A percentile compares a stretch with the other conserved stretches of the same genome.
Evolutionary conservation across 768 basidiomycete genomes (phyloP).

Genomic region (Cystobasidium tubakii): DNA sequence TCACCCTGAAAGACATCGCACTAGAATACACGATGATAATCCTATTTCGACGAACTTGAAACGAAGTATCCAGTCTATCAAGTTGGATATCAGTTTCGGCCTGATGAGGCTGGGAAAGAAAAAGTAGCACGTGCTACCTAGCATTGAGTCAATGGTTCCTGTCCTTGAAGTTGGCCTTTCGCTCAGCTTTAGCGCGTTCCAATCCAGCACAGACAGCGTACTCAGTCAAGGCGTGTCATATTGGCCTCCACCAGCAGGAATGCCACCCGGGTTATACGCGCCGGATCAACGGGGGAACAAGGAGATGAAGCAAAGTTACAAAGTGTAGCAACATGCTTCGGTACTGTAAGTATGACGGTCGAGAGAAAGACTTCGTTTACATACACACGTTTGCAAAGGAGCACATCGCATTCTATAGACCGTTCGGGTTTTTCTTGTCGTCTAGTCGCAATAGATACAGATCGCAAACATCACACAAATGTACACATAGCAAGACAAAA

Average conservation of each 20-base stretch:
- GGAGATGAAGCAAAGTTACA: no score
- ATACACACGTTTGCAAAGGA: neutral
- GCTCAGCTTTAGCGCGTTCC: no score
- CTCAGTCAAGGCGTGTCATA: no score
- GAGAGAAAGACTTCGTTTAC: no score
- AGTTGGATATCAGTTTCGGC: slow-evolving; percentile 36
- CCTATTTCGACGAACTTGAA: neutral
- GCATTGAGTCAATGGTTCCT: no score
- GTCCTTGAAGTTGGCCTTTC: no score
- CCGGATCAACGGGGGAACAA: no score
- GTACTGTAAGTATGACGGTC: no score
- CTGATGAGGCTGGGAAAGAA: slow-evolving; percentile 26
- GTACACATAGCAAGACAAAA: neutral
- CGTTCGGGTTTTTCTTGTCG: neutral
- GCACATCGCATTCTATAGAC: neutral
- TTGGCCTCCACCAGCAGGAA: no score
- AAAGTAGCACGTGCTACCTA: neutral
- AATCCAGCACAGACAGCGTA: no score
- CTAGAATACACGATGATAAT: neutral
- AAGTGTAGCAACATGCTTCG: no score
- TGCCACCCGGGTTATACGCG: no score
- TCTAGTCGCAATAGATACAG: neutral
- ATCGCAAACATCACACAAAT: neutral
- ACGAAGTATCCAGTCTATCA: slow-evolving; percentile 12
- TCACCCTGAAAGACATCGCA: slow-evolving; percentile 36